A percentile compares a stretch with the other conserved stretches of the same genome.
phyloP scores from a whole-genome alignment of 2,329 filamentous ascomycete species.

The Venturia aucupariae region DNA sequence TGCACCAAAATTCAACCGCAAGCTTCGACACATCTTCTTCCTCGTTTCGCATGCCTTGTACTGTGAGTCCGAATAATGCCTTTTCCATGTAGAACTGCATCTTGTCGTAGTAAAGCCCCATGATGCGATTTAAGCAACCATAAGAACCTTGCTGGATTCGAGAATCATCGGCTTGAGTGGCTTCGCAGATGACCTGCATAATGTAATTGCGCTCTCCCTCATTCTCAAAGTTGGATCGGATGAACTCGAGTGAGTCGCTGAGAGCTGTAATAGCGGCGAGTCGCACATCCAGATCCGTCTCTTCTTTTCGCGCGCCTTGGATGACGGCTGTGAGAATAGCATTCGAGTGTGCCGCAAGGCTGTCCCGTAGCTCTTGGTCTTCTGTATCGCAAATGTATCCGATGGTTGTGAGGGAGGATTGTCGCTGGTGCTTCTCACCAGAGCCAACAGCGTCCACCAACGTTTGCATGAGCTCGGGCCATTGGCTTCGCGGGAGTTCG shows the following conservation, averaged over 20 bases:
- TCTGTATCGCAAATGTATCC: constrained; percentile 97
- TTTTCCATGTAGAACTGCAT: constrained; percentile 99
- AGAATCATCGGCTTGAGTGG: constrained; percentile 83
- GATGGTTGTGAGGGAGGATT: constrained; percentile 89
- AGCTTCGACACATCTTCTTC: constrained; percentile 98
- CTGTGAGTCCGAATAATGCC: constrained; percentile 92
- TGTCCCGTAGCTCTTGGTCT: constrained; percentile 73
- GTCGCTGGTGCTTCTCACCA: constrained; percentile 81
- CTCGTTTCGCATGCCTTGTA: constrained; percentile 95
- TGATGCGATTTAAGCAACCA: constrained; percentile 95
- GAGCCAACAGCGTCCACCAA: constrained; percentile 89
- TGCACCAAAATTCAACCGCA: constrained; percentile 99
- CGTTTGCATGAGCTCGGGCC: constrained; percentile 80
- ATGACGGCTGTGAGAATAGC: constrained; percentile 96
- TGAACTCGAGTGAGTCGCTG: constrained; percentile 94
- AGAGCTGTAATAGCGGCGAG: constrained; percentile 88
- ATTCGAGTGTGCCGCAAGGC: constrained; percentile 81
- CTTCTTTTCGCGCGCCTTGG: constrained; percentile 93
- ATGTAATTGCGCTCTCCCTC: constrained; percentile 99
- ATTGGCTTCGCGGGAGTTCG: constrained; percentile 87
- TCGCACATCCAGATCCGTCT: constrained; percentile 82
- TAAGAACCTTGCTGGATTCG: constrained; percentile 94
- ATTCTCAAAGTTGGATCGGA: constrained; percentile 96
- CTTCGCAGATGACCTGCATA: constrained; percentile 99
- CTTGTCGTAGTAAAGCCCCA: constrained; percentile 98